Evolutionary conservation across 1,139 yeast species (phyloP).

Genomic region (Geotrichum phurueaensis): DNA sequence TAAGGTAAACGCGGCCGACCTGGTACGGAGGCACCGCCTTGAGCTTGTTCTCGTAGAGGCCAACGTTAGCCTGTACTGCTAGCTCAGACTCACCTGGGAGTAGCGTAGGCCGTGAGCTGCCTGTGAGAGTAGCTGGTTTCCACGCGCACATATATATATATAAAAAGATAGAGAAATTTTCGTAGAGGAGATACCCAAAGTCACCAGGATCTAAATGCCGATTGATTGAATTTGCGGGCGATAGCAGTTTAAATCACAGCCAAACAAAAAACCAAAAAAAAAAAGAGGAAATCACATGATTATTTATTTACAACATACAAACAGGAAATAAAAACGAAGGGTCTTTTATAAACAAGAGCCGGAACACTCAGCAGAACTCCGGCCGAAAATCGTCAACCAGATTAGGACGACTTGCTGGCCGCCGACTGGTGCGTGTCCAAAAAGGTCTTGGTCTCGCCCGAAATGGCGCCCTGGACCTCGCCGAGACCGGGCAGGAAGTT

Average conservation of each 20-base stretch:
- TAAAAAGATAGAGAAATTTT: neutral
- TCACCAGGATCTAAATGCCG: neutral
- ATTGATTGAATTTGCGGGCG: neutral
- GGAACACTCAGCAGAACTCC: neutral
- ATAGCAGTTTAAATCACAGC: neutral
- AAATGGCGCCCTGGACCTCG: slow-evolving; percentile 40
- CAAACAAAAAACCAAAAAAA: neutral
- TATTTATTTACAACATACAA: neutral
- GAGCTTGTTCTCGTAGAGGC: slow-evolving; percentile 46
- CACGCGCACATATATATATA: slow-evolving; percentile 29
- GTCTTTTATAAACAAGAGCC: neutral
- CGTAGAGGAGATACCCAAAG: neutral
- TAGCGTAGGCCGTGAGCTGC: slow-evolving; percentile 45
- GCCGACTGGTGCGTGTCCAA: neutral
- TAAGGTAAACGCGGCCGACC: slow-evolving; percentile 70
- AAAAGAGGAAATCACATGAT: slow-evolving; percentile 5
- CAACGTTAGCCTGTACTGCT: slow-evolving; percentile 32
- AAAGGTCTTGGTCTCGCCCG: slow-evolving; percentile 27
- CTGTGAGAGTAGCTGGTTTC: slow-evolving; percentile 42
- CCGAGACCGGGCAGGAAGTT: slow-evolving; percentile 47
- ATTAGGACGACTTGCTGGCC: neutral
- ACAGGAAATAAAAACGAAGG: neutral
- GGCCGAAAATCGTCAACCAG: neutral
- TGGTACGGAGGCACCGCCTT: slow-evolving; percentile 56
- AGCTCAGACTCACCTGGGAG: slow-evolving; percentile 42